Base-by-base conservation (phyloP, 352 stramenopile species). In the Peronospora belbahrii region DNA sequence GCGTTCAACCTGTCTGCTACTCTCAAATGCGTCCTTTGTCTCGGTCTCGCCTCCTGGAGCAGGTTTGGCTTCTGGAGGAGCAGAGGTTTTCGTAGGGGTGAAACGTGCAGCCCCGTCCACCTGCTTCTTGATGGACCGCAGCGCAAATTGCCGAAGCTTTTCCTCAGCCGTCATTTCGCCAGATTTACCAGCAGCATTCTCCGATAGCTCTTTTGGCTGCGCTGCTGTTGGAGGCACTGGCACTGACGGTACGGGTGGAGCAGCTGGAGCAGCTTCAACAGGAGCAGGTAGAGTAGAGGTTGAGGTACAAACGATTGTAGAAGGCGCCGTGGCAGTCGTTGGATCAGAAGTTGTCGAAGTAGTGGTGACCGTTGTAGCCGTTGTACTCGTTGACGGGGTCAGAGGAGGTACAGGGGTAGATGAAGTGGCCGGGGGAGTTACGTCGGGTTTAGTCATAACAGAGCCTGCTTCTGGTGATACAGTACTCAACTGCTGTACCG, bases 51-150 rank as follows among this genome's bases (percentile, higher is more conserved):
- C 56, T 40, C 25, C 4, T 38, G 44, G 31, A 37, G 48, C 35
- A 28, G 61, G 28, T 13, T 65, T 64, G 18, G 48, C 36, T 51
- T 62, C 51, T 30, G 19, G 23, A 46, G 47, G 14, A 4, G 40
- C 24, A 36, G 46, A 11, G 3, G 25, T 28, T 46, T 70, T 72
- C n/a, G 53, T 52, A 2, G 56, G 57, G 10, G 49, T 67, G 14
- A 64, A 52, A 9, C 56, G 57, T 33, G 54, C 39, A 22, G 46
- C 39, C 23, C 60, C 52, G 23, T 38, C 57, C 10, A 78, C 59
- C 42, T 82, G 68, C 46, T 84, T 83, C 54, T 82, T 84, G 50
- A 88, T 74, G 0, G 76, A 85, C 42, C 78, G 72, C 17, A 85
- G 52, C 8, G 71, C 73, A 48, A 82, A 83, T 31, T 74, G 41